phyloP scores from a whole-genome alignment of 2,329 filamentous ascomycete species.

The Ophiocordyceps camponoti-saundersi region DNA sequence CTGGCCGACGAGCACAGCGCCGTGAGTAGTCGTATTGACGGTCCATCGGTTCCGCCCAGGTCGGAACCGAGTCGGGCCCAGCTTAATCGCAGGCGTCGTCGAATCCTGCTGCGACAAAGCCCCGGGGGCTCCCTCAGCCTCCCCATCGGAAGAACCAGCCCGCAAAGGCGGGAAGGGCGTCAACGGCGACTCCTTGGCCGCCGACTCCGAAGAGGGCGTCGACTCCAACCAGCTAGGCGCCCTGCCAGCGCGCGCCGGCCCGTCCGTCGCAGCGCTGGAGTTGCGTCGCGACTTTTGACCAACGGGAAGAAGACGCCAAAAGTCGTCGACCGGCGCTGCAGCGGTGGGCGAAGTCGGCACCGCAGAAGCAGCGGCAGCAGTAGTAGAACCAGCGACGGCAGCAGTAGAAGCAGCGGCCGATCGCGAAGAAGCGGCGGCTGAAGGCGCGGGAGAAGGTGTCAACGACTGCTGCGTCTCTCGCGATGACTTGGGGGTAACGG shows the following conservation, averaged over 20 bases:
- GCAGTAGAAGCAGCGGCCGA: background rate
- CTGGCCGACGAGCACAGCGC: background rate
- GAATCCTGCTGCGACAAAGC: background rate
- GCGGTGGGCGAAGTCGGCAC: background rate
- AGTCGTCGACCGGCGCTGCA: background rate
- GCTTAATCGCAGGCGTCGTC: background rate
- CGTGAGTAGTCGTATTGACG: background rate
- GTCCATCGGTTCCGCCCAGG: background rate
- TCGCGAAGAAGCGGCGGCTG: background rate
- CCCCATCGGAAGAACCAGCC: constrained; percentile 1
- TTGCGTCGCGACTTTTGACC: background rate
- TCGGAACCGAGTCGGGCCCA: background rate
- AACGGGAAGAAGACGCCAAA: constrained; percentile 2
- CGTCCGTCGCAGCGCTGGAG: background rate
- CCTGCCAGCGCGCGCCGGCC: background rate
- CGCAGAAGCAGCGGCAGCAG: too few species aligned
- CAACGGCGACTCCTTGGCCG: constrained; percentile 6
- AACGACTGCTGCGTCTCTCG: background rate
- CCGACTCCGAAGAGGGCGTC: background rate
- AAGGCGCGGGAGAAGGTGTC: background rate
- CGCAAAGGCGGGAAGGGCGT: constrained; percentile 12
- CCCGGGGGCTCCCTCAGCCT: background rate
- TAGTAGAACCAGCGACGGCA: too few species aligned
- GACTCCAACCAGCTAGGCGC: background rate
- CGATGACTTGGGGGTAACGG: background rate